Conservation (phyloP, 2,329 filamentous ascomycete species). For the Curvularia sp. region DNA sequence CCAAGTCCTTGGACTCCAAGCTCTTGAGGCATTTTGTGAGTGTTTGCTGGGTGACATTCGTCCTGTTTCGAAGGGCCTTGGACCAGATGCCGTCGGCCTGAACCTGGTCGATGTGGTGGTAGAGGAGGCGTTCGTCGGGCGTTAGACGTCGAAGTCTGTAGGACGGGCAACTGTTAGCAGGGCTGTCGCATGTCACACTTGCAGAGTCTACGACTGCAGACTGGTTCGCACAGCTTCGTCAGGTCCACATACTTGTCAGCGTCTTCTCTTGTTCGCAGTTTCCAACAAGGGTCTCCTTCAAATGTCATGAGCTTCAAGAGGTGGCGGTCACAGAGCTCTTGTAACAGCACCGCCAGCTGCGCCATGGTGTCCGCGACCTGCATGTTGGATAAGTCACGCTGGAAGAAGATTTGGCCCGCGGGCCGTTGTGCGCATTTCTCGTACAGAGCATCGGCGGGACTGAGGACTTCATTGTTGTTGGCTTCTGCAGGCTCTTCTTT, state of each 20-base stretch:
- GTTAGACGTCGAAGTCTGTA: constrained; percentile 56
- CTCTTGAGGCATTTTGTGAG: constrained; percentile 84
- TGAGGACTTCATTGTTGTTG: constrained; percentile 20
- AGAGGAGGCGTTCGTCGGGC: constrained; percentile 82
- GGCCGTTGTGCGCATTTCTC: constrained; percentile 48
- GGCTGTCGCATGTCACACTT: not conserved
- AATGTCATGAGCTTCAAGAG: constrained; percentile 50
- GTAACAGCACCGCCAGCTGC: constrained; percentile 43
- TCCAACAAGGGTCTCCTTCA: constrained; percentile 50
- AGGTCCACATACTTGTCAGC: constrained; percentile 46
- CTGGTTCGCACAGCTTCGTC: not conserved
- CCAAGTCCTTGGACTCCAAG: constrained; percentile 80
- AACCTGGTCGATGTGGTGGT: constrained; percentile 85
- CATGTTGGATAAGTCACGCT: constrained; percentile 50
- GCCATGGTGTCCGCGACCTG: constrained; percentile 46
- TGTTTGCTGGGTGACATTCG: constrained; percentile 83
- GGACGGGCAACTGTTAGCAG: constrained; percentile 14
- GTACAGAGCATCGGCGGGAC: constrained; percentile 47
- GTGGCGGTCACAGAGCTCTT: constrained; percentile 46
- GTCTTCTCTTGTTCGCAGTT: constrained; percentile 44
- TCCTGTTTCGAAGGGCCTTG: constrained; percentile 78
- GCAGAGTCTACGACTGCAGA: not conserved
- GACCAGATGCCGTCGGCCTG: constrained; percentile 90
- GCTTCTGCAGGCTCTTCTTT: constrained; percentile 29
- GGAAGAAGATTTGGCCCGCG: constrained; percentile 50